Evolutionary conservation across 1,284 basidiomycete species (phyloP), one percentile per base, ranked within the genome.

Genomic region (Moesziomyces parantarcticus): DNA sequence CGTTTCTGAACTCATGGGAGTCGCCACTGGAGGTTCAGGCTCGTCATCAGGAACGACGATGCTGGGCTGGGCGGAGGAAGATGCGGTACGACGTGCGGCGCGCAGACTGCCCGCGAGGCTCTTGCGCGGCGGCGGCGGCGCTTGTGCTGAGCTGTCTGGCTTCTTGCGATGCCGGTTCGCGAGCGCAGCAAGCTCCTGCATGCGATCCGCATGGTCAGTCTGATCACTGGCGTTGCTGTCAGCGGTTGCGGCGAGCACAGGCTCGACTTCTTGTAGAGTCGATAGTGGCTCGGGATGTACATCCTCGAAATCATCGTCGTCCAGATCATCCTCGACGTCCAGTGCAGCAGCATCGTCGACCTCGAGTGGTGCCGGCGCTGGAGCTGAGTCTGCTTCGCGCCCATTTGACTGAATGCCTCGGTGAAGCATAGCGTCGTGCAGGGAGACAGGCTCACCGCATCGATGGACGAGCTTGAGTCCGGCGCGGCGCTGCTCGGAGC

Each of bases 261-360:
- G 49, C 39, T 57, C 52, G 22, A 50, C 50, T 43, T 71, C 62
- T 10, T 51, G 58, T 36, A 66, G 36, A 4, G 50, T 40, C 9
- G 51, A 39, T 9, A 58, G 45, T 16, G 55, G 55, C 25, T 47
- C 50, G 1, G 57, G 59, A 49, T 63, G 32, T 1, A 72, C 63
- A n/a, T 67, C 59, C 42, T 76, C 57, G 41, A 74, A 66, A 46
- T 75, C 69, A 23, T 71, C 61, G 21, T 60, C 57, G 46, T 64
- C 48, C 14, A 65, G 36, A 9, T 72, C 67, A 14, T 50, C 41
- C 11, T 58, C 52, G 2, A 36, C 34, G 34, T 36, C 34, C 34
- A 36, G 34, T 16, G 14, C 34, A 18, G 34, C 34, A 7, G 10
- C 10, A 18, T 36, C 14, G 5, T 36, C 34, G 14, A 16, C 34